phyloP scores from a whole-genome alignment of 2,329 filamentous ascomycete species.

The Colletotrichum acutatum region DNA sequence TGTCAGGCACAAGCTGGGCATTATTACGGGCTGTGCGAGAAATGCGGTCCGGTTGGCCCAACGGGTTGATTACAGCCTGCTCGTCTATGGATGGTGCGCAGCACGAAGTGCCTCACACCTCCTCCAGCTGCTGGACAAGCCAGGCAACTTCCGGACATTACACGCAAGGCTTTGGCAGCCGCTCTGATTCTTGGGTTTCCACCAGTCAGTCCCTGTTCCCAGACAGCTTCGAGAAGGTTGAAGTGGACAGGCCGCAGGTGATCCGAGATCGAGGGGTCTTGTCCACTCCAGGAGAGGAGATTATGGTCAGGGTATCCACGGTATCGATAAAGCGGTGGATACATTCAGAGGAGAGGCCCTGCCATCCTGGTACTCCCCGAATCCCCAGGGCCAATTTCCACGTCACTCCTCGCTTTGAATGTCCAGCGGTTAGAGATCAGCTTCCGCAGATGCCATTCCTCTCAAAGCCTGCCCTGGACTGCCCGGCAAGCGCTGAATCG shows the following conservation, averaged over 20 bases:
- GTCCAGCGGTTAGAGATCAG: background rate
- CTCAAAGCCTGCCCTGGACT: background rate
- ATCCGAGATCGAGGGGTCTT: slow-evolving; percentile 11
- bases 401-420: slow-evolving; percentile 15
- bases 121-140: background rate
- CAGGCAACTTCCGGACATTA: slow-evolving; percentile 1
- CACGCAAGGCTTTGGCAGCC: background rate
- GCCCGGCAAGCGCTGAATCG: background rate
- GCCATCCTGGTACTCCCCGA: background rate
- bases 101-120: background rate
- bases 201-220: slow-evolving; percentile 17
- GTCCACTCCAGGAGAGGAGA: slow-evolving; percentile 1
- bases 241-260: slow-evolving; percentile 14
- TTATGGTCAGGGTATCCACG: background rate
- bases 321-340: slow-evolving; percentile 19
- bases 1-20: background rate
- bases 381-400: slow-evolving; percentile 15
- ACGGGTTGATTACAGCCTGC: background rate
- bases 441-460: background rate
- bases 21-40: slow-evolving; percentile 8
- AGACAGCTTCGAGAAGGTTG: slow-evolving; percentile 30
- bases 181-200: background rate
- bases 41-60: slow-evolving; percentile 3
- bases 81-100: background rate
- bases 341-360: background rate